Conservation (phyloP, 2,329 filamentous ascomycete genomes). For the Myriosclerotinia scirpicola region DNA sequence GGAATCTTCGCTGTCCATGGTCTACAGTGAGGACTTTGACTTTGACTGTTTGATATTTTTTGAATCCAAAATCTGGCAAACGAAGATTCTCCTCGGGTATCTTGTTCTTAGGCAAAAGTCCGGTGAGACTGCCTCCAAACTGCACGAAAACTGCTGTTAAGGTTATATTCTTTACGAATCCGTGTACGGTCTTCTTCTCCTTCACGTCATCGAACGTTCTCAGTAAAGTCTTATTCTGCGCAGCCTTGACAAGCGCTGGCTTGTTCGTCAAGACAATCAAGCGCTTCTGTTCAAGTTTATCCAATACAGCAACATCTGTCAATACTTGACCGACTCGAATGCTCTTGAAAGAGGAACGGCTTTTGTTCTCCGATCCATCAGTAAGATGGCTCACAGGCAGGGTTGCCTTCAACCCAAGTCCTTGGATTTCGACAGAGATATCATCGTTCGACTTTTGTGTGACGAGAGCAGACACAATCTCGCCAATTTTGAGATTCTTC, state of each 20-base stretch:
- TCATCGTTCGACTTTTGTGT: conserved; percentile 79
- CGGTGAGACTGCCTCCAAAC: conserved; percentile 75
- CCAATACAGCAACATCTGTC: conserved; percentile 78
- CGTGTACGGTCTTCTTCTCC: conserved; percentile 66
- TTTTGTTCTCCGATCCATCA: conserved; percentile 81
- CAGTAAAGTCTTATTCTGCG: conserved; percentile 71
- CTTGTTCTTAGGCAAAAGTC: conserved; percentile 76
- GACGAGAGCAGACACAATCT: conserved; percentile 74
- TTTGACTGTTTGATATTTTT: conserved; percentile 71
- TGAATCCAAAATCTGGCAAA: conserved; percentile 74
- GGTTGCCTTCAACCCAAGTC: conserved; percentile 72
- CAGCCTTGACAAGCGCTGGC: conserved; percentile 74
- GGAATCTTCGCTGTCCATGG: conserved; percentile 66
- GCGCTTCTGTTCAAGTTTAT: conserved; percentile 76
- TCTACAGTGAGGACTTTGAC: conserved; percentile 74
- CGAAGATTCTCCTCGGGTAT: conserved; percentile 68
- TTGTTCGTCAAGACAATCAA: conserved; percentile 80
- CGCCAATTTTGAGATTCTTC: conserved; percentile 69
- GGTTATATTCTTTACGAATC: conserved; percentile 84
- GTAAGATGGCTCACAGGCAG: conserved; percentile 77
- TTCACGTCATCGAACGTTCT: conserved; percentile 68
- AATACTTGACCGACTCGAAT: conserved; percentile 83
- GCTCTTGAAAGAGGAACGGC: conserved; percentile 72
- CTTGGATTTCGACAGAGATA: conserved; percentile 72
- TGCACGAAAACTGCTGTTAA: conserved; percentile 82